Conservation (phyloP, 1,139 yeast species). For the Geotrichum carabidarum region DNA sequence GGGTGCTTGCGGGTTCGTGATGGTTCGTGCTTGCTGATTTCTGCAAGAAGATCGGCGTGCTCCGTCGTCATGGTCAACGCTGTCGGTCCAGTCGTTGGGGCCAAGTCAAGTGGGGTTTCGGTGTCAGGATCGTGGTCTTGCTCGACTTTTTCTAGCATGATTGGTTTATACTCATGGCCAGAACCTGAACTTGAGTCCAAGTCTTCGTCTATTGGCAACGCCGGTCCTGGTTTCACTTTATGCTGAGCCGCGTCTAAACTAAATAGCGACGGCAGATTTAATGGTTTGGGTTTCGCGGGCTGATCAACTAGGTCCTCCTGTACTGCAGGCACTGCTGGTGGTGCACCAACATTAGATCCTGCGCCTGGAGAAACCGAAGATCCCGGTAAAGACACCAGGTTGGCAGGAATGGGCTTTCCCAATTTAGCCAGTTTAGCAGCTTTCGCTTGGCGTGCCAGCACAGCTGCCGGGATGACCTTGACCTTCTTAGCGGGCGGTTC, state of each 20-base stretch:
- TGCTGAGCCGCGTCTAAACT: constrained; percentile 4
- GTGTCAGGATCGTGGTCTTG: not conserved
- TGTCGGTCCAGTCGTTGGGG: too few species aligned
- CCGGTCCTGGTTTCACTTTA: constrained; percentile 12
- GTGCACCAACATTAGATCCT: not conserved
- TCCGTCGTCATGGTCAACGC: not conserved
- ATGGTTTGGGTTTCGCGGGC: not conserved
- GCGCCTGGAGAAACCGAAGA: not conserved
- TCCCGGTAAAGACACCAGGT: not conserved
- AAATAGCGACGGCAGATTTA: constrained; percentile 9
- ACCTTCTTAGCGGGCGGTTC: constrained; percentile 12
- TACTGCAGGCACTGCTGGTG: not conserved
- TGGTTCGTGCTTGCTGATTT: constrained; percentile 14
- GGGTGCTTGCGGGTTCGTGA: constrained; percentile 12
- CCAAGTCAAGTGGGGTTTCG: not conserved
- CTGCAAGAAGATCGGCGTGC: not conserved
- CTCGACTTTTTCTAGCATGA: constrained; percentile 18
- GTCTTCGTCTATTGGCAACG: constrained; percentile 11
- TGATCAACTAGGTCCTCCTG: not conserved
- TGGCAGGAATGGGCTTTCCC: constrained; percentile 10
- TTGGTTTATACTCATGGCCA: constrained; percentile 17
- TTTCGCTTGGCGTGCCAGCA: constrained; percentile 30
- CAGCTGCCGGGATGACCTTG: constrained; percentile 29
- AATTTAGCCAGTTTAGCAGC: constrained; percentile 20
- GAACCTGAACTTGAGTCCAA: constrained; percentile 11